phyloP scores from a whole-genome alignment of 78 protist genomes.

The Dictyostelium brefeldianum region DNA sequence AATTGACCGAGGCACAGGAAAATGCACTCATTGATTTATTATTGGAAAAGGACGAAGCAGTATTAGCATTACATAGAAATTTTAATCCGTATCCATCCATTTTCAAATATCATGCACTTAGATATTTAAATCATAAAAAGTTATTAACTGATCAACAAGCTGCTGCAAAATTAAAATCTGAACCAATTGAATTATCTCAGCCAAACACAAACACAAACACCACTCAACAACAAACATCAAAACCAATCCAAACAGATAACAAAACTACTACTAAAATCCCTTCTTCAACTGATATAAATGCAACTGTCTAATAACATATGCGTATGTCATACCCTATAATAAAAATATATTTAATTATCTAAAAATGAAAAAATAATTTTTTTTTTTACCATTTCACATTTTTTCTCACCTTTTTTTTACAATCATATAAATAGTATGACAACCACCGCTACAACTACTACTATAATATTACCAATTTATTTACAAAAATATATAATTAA shows the following conservation, averaged over 20 bases:
- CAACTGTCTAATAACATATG: neutral
- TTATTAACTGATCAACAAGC: neutral
- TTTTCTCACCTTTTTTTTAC: too few relatives aligned
- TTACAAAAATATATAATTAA: neutral
- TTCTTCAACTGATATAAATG: conserved; percentile 18
- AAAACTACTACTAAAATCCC: conserved; percentile 48
- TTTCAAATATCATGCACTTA: conserved; percentile 53
- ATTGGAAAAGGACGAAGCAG: conserved; percentile 66
- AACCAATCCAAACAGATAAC: neutral
- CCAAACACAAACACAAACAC: neutral
- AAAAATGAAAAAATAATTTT: too few relatives aligned
- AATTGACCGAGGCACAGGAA: conserved; percentile 49
- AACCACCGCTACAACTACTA: too few relatives aligned
- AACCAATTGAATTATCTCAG: neutral
- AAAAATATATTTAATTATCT: too few relatives aligned
- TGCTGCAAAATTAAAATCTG: neutral
- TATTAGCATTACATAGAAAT: conserved; percentile 57
- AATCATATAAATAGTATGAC: too few relatives aligned
- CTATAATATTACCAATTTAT: neutral
- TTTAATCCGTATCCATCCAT: conserved; percentile 23
- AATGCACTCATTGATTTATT: conserved; percentile 55
- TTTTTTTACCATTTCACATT: too few relatives aligned
- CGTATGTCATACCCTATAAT: too few relatives aligned
- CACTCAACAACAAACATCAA: neutral
- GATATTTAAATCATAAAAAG: conserved; percentile 34